These are phyloP conservation scores for Suhomyces chickasaworum DNA, from an alignment of 1,139 yeast genomes.

Conservation along the genomic window DNA sequence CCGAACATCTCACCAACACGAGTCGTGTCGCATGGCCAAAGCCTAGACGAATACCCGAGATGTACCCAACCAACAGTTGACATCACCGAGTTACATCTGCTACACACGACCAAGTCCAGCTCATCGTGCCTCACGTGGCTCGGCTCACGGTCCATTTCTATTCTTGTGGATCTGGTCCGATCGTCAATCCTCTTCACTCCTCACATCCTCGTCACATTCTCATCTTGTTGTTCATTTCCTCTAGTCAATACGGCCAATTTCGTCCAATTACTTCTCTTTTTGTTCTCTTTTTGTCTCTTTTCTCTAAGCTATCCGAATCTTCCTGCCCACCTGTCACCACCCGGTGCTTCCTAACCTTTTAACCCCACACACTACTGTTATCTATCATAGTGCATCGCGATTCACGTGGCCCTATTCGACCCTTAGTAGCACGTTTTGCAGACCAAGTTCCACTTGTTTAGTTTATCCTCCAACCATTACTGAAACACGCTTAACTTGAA, in stretches of 20 bases:
- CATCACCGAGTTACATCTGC: neutral
- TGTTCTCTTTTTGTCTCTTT: neutral
- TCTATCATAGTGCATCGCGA: neutral
- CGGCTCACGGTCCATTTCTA: too few relatives aligned
- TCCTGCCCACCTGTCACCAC: neutral
- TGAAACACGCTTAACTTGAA: neutral
- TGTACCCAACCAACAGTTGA: too few relatives aligned
- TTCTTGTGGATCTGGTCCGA: too few relatives aligned
- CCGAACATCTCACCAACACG: neutral
- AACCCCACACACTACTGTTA: slow-evolving; percentile 5
- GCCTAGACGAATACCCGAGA: too few relatives aligned
- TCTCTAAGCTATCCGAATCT: neutral
- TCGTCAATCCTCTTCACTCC: too few relatives aligned
- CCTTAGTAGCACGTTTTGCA: slow-evolving; percentile 5
- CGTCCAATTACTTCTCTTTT: neutral
- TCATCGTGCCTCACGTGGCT: too few relatives aligned
- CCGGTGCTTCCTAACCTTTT: neutral
- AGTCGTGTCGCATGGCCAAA: neutral
- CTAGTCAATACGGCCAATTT: too few relatives aligned
- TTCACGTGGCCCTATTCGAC: slow-evolving; percentile 3
- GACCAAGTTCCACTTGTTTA: neutral
- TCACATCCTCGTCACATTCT: too few relatives aligned
- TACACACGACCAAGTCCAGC: neutral
- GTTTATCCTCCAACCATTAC: neutral
- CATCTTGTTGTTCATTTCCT: too few relatives aligned